Conservation (phyloP, 2,329 filamentous ascomycete species). For the Colletotrichum zoysiae region DNA sequence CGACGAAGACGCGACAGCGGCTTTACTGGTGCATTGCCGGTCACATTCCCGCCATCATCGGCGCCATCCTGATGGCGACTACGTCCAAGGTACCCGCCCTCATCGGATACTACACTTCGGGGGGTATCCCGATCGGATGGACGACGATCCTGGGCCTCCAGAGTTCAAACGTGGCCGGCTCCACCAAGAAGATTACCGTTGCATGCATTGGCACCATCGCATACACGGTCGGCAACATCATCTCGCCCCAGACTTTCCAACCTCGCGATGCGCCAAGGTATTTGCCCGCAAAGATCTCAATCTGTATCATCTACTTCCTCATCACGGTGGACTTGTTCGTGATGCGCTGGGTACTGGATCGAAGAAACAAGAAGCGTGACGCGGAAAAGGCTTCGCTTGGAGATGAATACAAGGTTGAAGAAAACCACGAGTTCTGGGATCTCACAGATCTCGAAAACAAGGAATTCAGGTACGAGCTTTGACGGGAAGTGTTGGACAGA, state of each 20-base stretch:
- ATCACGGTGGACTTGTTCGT: slow-evolving; percentile 57
- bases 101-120: slow-evolving; percentile 75
- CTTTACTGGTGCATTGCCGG: slow-evolving; percentile 40
- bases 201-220: slow-evolving; percentile 68
- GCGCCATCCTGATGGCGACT: slow-evolving; percentile 42
- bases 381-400: slow-evolving; percentile 57
- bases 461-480: slow-evolving; percentile 61
- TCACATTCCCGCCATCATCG: slow-evolving; percentile 53
- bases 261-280: slow-evolving; percentile 63
- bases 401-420: slow-evolving; percentile 62
- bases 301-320: slow-evolving; percentile 68
- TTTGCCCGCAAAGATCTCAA: slow-evolving; percentile 65
- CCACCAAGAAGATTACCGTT: slow-evolving; percentile 71
- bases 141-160: slow-evolving; percentile 43
- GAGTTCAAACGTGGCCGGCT: slow-evolving; percentile 44
- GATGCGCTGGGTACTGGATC: slow-evolving; percentile 54
- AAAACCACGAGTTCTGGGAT: slow-evolving; percentile 70
- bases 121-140: slow-evolving; percentile 68
- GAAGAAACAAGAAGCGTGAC: slow-evolving; percentile 46
- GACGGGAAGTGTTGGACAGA: neutral
- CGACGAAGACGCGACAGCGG: slow-evolving; percentile 53
- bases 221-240: slow-evolving; percentile 69
- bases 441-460: slow-evolving; percentile 76
- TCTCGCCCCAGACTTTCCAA: slow-evolving; percentile 67
- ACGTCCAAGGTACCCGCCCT: slow-evolving; percentile 65